phyloP scores from a whole-genome alignment of 1,284 basidiomycete species.

The Puccinia horiana region DNA sequence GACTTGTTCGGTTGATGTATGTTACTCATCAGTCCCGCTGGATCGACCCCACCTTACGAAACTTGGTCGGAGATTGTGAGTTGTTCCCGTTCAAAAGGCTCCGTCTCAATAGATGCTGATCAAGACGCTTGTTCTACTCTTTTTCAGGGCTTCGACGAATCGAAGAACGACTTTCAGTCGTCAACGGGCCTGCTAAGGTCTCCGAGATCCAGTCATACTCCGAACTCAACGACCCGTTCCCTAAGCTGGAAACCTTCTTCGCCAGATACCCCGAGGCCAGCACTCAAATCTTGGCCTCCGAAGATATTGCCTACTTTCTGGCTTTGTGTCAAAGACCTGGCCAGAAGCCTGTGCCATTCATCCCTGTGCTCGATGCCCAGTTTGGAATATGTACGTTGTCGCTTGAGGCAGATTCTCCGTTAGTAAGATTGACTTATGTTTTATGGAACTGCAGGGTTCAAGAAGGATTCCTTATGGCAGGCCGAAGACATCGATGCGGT shows the following conservation, averaged over 20 bases:
- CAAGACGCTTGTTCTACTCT: not conserved
- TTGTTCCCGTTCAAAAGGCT: not conserved
- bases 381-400: slow-evolving; percentile 81
- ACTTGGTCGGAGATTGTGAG: slow-evolving; percentile 77
- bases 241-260: slow-evolving; percentile 82
- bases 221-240: slow-evolving; percentile 76
- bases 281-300: slow-evolving; percentile 84
- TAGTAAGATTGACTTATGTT: not conserved
- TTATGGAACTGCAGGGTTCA: slow-evolving; percentile 53
- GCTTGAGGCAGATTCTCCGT: not conserved
- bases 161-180: slow-evolving; percentile 95
- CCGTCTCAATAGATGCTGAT: not conserved
- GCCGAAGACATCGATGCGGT: slow-evolving; percentile 98
- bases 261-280: slow-evolving; percentile 75
- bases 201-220: slow-evolving; percentile 87
- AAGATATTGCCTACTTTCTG: slow-evolving; percentile 93
- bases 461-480: slow-evolving; percentile 91
- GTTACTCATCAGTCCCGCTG: slow-evolving; percentile 86
- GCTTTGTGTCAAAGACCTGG: slow-evolving; percentile 89
- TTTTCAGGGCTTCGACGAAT: slow-evolving; percentile 60
- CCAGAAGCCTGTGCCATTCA: slow-evolving; percentile 98
- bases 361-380: slow-evolving; percentile 86
- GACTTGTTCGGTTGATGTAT: slow-evolving; percentile 91
- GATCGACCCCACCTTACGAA: slow-evolving; percentile 90
- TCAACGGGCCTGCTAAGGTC: slow-evolving; percentile 75